Base-by-base conservation (phyloP, 2,329 filamentous ascomycete species). In the Cytospora leucostoma region DNA sequence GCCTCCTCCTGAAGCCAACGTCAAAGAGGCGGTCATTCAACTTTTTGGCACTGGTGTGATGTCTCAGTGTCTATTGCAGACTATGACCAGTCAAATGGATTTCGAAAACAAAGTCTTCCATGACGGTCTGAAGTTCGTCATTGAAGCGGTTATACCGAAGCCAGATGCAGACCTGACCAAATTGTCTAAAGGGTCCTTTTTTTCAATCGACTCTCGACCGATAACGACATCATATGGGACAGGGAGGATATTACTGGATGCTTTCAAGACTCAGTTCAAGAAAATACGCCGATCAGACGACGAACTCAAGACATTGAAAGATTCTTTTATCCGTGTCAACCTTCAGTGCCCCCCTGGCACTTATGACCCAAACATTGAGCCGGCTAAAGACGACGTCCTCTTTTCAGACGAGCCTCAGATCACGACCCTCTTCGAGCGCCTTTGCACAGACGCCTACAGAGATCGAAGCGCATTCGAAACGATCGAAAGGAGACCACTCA, bases 311-410 rank as follows among this genome's bases (percentile, higher is more conserved):
- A 56, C 67, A 11, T 67, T 78, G 27, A 80, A 78, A 19, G 82
- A 84, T 57, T 81, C 82, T 0, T 92, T 93, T 70, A 74, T 92
- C 49, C 80, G 80, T 49, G 74, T 93, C 44, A 83, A 86, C 62
- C 85, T 93, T 35, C 72, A 72, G 15, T 93, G 89, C 69, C 82
- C 85, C 0, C 71, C 77, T 1, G 80, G 81, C 34, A 87, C 79
- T 63, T 93, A 93, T 69, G 90, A 93, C 74, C 79, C 82, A 1
- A 93, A 93, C 67, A 74, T 93, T 7, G 86, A 92, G 65, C 84
- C 89, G 4, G 79, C 85, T 4, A 93, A 93, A 71, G 86, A 91
- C 62, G 85, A 92, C 68, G 81, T 93, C 2, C 70, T 92, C 0
- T 92, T 93, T 70, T 78, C 77, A 5, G 78, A 91, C 57, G 82